Base-by-base conservation (phyloP, 164 flowering plant genomes). In the Umbellularia californica region DNA sequence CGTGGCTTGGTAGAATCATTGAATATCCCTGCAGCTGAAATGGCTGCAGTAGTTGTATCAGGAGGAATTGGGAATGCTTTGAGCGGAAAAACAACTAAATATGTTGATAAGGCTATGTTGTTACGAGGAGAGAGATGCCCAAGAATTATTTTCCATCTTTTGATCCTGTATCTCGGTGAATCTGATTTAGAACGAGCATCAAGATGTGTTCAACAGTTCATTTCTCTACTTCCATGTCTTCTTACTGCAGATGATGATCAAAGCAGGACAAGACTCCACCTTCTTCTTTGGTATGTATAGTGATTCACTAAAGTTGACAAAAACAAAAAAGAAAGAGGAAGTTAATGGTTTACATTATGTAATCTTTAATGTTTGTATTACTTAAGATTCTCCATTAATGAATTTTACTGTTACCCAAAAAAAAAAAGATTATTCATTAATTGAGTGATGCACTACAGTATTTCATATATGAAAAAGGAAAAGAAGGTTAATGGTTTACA, bases 21-120 rank as follows among this genome's bases (percentile, higher is more conserved):
- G 74, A 96, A 96, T 82, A 90, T 94, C 77, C 99, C 99, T 80
- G 99, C 99, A 72, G 97, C 97, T 55, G 99, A 96, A 86, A 91
- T 95, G 96, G 99, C 99, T 79, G 98, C 99, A 70, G 99, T 88
- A 75, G 97, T 94, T 83, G 98, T 94, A 72, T 94, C 99, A 55
- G 98, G 98, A 68, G 95, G 98, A 67, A 87, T 95, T 79, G 86
- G 99, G 69, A 92, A 81, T 86, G 99, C 97, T 1, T 79, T 96
- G 81, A 88, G 88, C 79, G 98, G 93, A 78, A 96, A 90, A 78
- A 77, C 94, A 65, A 88, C 81, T 81, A 96, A 87, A 85, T 78
- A 50, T 75, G 82, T 85, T 81, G 99, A 96, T 71, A 96, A 91
- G 79, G 99, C 98, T 17, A 94, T 96, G 98, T 82, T 92, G 22